These are phyloP conservation scores for Skeletonema tropicum DNA, from an alignment of 108 stramenopile species.

Conservation along the genomic window DNA sequence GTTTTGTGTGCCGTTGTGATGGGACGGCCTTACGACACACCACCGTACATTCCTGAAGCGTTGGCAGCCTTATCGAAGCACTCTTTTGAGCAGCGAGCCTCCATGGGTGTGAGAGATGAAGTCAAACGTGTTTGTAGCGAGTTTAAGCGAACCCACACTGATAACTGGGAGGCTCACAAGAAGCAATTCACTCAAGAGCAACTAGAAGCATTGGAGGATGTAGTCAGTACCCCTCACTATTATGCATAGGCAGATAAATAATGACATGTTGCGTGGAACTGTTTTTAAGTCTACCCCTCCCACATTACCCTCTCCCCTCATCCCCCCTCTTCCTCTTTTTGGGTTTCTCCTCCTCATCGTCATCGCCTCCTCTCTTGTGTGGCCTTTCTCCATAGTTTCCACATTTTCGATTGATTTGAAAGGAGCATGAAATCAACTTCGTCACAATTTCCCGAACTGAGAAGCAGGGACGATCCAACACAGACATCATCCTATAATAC, in stretches of 20 bases:
- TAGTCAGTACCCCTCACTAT: constrained; percentile 90
- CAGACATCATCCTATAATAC: not conserved
- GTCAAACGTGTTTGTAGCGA: constrained; percentile 89
- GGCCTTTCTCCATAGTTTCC: not conserved
- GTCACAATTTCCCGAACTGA: not conserved
- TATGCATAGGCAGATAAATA: constrained; percentile 62
- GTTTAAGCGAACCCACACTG: constrained; percentile 90
- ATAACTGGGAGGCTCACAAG: constrained; percentile 89
- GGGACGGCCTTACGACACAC: constrained; percentile 86
- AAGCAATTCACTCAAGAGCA: constrained; percentile 81
- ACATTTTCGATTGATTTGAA: not conserved
- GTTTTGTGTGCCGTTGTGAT: constrained; percentile 82
- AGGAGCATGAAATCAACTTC: not conserved
- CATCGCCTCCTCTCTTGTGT: not conserved
- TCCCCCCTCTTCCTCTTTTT: no score
- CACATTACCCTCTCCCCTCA: not conserved
- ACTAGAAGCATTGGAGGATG: constrained; percentile 87
- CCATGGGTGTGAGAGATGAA: constrained; percentile 82
- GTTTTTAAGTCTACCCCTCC: no score
- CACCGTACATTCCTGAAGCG: constrained; percentile 79
- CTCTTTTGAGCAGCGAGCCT: constrained; percentile 84
- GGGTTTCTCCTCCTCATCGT: not conserved
- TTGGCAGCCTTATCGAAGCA: constrained; percentile 89
- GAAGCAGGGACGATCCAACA: not conserved
- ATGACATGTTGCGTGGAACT: no score